phyloP scores from a whole-genome alignment of 1,284 basidiomycete species.

The Phellinidium pouzarii region DNA sequence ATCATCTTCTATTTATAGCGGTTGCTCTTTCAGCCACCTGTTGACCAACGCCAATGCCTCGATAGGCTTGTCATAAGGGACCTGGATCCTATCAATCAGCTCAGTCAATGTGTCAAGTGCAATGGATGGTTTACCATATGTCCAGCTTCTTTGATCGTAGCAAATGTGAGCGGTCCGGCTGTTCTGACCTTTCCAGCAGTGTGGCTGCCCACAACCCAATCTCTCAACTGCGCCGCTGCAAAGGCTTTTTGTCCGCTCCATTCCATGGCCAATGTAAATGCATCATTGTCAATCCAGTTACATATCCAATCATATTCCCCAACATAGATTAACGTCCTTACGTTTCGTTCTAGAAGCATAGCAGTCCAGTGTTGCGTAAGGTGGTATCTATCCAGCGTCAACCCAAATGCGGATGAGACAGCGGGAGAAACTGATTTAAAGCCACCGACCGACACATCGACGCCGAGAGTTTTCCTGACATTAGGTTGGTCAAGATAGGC shows the following conservation, averaged over 20 bases:
- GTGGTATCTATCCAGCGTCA: background rate
- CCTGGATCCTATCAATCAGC: conserved; percentile 10
- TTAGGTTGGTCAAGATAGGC: conserved; percentile 20
- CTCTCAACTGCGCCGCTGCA: conserved; percentile 29
- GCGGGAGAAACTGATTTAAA: conserved; percentile 8
- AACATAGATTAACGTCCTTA: conserved; percentile 39
- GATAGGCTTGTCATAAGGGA: conserved; percentile 25
- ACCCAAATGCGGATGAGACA: conserved; percentile 7
- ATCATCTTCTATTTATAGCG: background rate
- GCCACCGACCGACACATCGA: conserved; percentile 12
- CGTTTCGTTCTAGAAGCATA: conserved; percentile 38
- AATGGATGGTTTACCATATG: conserved; percentile 20
- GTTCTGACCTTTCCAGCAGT: conserved; percentile 21
- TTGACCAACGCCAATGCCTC: conserved; percentile 26
- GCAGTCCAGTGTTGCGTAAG: conserved; percentile 32
- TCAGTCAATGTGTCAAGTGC: background rate
- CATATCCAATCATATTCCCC: conserved; percentile 36
- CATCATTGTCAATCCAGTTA: conserved; percentile 34
- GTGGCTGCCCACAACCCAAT: conserved; percentile 28
- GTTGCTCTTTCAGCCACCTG: conserved; percentile 23
- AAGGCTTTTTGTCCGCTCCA: conserved; percentile 34
- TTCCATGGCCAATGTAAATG: conserved; percentile 32
- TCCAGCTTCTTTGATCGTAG: conserved; percentile 23
- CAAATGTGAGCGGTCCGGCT: conserved; percentile 21
- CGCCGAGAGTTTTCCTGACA: conserved; percentile 19